Percentiles rank a stretch among this genome's conserved stretches.
Evolutionary conservation across 176 grass and related monocot species (phyloP).

Genomic region (Ananas comosus): DNA sequence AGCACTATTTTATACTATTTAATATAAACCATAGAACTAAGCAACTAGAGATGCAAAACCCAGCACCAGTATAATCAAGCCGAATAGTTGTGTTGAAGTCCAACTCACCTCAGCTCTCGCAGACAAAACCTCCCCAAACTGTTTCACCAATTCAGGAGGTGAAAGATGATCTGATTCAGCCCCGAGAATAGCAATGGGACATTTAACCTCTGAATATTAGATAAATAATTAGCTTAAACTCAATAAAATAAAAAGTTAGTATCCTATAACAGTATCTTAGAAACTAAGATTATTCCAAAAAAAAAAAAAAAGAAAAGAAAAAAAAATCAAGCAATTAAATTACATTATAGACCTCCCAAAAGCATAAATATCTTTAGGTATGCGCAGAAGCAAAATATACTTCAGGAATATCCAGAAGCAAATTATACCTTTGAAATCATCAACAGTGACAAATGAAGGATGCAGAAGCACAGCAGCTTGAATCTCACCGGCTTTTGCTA

Average conservation of each 20-base stretch:
- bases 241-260: neutral
- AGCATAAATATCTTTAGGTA: neutral
- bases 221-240: neutral
- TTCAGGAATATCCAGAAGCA: neutral
- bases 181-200: conserved; percentile 35
- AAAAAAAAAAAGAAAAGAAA: neutral
- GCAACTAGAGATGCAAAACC: neutral
- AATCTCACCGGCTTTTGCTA: conserved; percentile 28
- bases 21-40: too few species aligned
- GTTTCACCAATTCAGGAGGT: conserved; percentile 32
- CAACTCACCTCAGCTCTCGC: conserved; percentile 24
- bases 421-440: conserved; percentile 32
- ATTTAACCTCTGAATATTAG: conserved; percentile 31
- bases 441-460: conserved; percentile 23
- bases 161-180: conserved; percentile 24
- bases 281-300: neutral
- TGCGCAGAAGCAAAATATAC: neutral
- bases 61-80: conserved; percentile 1
- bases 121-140: conserved; percentile 32
- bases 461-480: conserved; percentile 30
- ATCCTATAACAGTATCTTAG: neutral
- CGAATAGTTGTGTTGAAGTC: neutral
- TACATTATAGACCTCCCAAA: neutral
- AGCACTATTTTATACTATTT: too few species aligned
- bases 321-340: neutral